A percentile compares a stretch with the other conserved stretches of the same genome.
These are phyloP conservation scores for Lentinula sp. DNA, from an alignment of 768 basidiomycete species.

Conservation along the genomic window DNA sequence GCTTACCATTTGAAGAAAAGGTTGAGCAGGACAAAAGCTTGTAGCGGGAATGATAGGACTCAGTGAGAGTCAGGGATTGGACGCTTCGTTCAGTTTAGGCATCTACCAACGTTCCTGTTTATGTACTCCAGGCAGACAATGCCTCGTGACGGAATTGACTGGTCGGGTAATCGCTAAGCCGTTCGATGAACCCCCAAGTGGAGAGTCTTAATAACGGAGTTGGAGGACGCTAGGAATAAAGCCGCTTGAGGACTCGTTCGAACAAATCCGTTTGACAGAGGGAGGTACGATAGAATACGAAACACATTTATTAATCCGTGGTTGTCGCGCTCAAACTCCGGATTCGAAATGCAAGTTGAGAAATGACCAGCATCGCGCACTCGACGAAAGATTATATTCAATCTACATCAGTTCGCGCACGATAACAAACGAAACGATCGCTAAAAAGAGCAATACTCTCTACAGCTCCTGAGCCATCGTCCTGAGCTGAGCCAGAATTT, in stretches of 20 bases:
- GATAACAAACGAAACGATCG: not conserved
- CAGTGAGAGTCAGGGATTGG: no score
- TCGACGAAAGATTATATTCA: not conserved
- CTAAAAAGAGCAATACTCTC: not conserved
- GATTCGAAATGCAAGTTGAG: no score
- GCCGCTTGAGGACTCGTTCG: not conserved
- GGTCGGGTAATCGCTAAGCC: not conserved
- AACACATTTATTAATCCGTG: not conserved
- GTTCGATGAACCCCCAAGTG: not conserved
- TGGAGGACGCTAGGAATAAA: not conserved
- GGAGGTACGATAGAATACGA: not conserved
- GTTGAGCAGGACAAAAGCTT: not conserved
- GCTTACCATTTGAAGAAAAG: not conserved
- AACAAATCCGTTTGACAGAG: not conserved
- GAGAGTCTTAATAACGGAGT: not conserved
- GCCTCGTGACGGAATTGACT: not conserved
- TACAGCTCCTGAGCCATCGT: not conserved
- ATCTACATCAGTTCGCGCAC: not conserved
- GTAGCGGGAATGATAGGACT: not conserved
- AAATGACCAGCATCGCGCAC: no score
- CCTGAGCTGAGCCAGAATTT: not conserved
- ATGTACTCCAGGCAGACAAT: not conserved
- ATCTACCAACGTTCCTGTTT: not conserved
- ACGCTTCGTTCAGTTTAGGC: no score
- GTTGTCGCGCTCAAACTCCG: not conserved